phyloP scores from a whole-genome alignment of 495 filamentous ascomycete genomes.

The Daldinia caldariorum region DNA sequence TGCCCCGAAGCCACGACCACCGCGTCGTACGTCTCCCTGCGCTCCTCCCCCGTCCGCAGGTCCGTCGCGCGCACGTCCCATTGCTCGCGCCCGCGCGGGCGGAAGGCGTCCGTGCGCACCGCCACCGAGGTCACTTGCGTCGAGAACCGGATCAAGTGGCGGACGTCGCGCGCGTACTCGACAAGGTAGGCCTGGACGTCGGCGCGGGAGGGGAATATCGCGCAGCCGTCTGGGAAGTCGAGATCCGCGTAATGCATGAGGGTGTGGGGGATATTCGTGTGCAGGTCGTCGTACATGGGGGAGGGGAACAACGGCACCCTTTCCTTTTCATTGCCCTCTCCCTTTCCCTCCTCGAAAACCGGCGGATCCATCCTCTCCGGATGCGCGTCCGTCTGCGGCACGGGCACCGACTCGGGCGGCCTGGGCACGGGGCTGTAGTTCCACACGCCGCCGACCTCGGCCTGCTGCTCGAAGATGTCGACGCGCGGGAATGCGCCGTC shows the following conservation, averaged over 20 bases:
- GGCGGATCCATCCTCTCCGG: constrained; percentile 54
- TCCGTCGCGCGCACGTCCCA: constrained; percentile 61
- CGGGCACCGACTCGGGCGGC: constrained; percentile 31
- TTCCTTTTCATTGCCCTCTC: background rate
- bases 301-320: constrained; percentile 65
- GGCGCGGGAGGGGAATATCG: constrained; percentile 77
- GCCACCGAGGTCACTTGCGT: constrained; percentile 52
- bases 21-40: constrained; percentile 72
- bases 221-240: constrained; percentile 65
- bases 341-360: constrained; percentile 32
- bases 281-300: constrained; percentile 81
- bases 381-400: constrained; percentile 56
- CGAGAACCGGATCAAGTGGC: constrained; percentile 56
- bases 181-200: constrained; percentile 77
- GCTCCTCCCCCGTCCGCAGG: constrained; percentile 47
- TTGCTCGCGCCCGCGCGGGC: constrained; percentile 41
- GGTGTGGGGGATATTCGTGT: constrained; percentile 86
- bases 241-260: constrained; percentile 85
- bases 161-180: constrained; percentile 73
- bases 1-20: constrained; percentile 88
- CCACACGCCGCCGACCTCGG: constrained; percentile 82
- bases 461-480: constrained; percentile 83
- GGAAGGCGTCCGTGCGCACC: constrained; percentile 24
- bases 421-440: constrained; percentile 66
- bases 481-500: constrained; percentile 70